Conservation (phyloP, 768 basidiomycete genomes). For the Calocera viscosa region DNA sequence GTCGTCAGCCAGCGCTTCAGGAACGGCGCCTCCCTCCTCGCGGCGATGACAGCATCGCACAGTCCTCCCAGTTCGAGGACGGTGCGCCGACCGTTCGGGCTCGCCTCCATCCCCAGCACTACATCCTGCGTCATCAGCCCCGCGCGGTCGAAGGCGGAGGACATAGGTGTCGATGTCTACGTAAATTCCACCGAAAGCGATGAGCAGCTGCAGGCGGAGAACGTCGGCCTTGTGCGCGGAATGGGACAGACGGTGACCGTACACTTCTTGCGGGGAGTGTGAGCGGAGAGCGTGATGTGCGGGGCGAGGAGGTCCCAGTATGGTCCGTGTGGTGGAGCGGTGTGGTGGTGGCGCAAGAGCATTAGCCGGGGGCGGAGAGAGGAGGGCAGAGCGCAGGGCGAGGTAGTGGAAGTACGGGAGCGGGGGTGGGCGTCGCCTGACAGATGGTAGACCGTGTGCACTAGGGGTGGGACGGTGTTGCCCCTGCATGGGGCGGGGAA, state of each 20-base stretch:
- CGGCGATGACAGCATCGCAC: constrained; percentile 27
- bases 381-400: neutral
- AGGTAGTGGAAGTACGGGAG: constrained; percentile 23
- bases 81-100: constrained; percentile 20
- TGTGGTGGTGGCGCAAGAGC: constrained; percentile 3
- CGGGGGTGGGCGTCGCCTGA: constrained; percentile 8
- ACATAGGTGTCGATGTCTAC: constrained; percentile 27
- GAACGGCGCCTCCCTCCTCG: constrained; percentile 23
- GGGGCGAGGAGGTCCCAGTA: constrained; percentile 3
- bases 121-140: constrained; percentile 20
- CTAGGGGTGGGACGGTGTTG: neutral
- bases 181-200: constrained; percentile 26
- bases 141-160: constrained; percentile 17
- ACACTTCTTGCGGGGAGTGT: neutral
- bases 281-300: neutral
- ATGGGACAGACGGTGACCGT: constrained; percentile 14
- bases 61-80: constrained; percentile 25
- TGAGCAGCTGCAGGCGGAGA: constrained; percentile 24
- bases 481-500: neutral
- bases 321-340: neutral
- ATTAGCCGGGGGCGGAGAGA: neutral
- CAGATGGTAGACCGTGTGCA: constrained; percentile 4
- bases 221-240: constrained; percentile 29
- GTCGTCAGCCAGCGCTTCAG: constrained; percentile 28
- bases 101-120: constrained; percentile 27